Conservation (phyloP, 768 basidiomycete species). For the Solioccasus polychromus region DNA sequence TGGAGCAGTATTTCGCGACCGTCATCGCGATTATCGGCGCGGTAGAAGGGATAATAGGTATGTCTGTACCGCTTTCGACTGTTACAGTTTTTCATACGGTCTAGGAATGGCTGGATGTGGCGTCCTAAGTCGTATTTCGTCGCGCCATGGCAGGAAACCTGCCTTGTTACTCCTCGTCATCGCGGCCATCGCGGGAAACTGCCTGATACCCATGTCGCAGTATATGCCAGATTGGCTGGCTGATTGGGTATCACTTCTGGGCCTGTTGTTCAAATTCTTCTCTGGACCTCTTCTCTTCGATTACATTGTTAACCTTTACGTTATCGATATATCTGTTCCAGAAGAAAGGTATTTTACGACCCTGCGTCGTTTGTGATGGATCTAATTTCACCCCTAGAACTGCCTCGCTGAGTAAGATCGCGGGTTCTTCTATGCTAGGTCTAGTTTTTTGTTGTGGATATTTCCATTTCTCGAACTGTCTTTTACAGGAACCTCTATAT, state of each 20-base stretch:
- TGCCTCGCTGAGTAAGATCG: neutral
- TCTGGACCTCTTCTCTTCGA: neutral
- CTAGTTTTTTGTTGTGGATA: neutral
- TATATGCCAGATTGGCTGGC: neutral
- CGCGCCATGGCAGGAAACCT: neutral
- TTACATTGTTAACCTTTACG: neutral
- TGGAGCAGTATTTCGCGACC: neutral
- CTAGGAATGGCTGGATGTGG: neutral
- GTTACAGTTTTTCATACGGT: neutral
- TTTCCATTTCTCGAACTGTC: neutral
- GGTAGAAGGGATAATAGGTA: neutral
- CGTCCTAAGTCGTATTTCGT: neutral
- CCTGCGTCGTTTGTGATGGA: neutral
- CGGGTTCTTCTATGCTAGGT: neutral
- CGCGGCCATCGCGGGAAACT: neutral
- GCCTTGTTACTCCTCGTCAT: neutral
- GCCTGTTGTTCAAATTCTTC: neutral
- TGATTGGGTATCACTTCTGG: neutral
- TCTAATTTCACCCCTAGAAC: neutral
- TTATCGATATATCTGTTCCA: neutral
- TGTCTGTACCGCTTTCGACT: neutral
- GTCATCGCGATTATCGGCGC: neutral
- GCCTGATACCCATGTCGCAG: neutral
- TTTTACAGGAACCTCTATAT: neutral
- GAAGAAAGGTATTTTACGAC: neutral